phyloP scores from a whole-genome alignment of 805 yeast genomes.

The Starmerella apis region DNA sequence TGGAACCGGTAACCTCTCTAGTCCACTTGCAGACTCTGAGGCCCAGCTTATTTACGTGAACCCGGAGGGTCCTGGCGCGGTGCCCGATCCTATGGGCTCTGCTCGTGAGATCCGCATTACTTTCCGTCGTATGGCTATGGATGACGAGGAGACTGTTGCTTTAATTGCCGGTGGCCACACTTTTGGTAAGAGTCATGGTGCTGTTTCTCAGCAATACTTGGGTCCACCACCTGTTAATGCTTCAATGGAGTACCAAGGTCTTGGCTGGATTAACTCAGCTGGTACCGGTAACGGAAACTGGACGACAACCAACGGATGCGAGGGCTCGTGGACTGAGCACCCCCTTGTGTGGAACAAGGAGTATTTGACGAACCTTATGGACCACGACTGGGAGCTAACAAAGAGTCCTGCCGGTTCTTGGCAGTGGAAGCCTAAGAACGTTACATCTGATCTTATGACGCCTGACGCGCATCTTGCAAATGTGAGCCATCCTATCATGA shows the following conservation, averaged over 20 bases:
- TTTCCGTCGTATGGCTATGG: slow-evolving; percentile 23
- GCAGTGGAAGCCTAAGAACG: slow-evolving; percentile 18
- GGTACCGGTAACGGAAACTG: slow-evolving; percentile 19
- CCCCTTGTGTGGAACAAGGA: slow-evolving; percentile 19
- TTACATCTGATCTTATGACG: slow-evolving; percentile 11
- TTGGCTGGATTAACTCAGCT: slow-evolving; percentile 23
- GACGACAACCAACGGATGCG: slow-evolving; percentile 22
- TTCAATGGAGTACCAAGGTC: slow-evolving; percentile 21
- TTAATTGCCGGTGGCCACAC: slow-evolving; percentile 24
- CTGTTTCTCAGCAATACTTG: slow-evolving; percentile 15
- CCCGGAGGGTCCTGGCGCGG: slow-evolving; percentile 22
- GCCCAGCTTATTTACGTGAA: slow-evolving; percentile 20
- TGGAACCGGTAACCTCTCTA: slow-evolving; percentile 14
- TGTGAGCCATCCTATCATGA: slow-evolving; percentile 18
- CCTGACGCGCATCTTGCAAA: slow-evolving; percentile 21
- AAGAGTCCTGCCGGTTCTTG: slow-evolving; percentile 19
- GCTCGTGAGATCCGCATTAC: slow-evolving; percentile 21
- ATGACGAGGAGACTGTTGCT: slow-evolving; percentile 22
- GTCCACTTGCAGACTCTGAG: slow-evolving; percentile 18
- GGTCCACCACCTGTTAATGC: slow-evolving; percentile 22
- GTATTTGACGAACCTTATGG: slow-evolving; percentile 18
- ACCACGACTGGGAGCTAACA: slow-evolving; percentile 13
- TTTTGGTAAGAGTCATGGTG: slow-evolving; percentile 22
- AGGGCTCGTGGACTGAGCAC: slow-evolving; percentile 22
- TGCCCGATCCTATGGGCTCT: slow-evolving; percentile 17